phyloP scores from a whole-genome alignment of 768 basidiomycete species.

The Termitomyces titanicus region DNA sequence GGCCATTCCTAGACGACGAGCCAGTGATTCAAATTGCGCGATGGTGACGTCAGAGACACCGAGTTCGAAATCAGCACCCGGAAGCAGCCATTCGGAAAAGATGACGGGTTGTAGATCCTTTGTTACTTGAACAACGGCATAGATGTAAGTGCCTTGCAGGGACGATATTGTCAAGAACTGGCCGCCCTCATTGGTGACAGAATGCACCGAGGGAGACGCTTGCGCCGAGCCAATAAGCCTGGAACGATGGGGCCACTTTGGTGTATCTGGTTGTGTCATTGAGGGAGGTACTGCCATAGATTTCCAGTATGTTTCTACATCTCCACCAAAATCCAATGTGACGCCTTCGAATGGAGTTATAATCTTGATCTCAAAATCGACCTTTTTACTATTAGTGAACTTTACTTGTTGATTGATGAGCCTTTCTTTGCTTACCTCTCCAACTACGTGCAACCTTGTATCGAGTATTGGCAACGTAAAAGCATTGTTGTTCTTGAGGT shows the following conservation, averaged over 20 bases:
- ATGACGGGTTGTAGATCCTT: slow-evolving; percentile 88
- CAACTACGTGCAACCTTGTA: slow-evolving; percentile 88
- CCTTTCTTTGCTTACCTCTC: slow-evolving; percentile 60
- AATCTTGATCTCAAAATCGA: slow-evolving; percentile 84
- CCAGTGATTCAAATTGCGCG: slow-evolving; percentile 72
- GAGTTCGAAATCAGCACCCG: slow-evolving; percentile 68
- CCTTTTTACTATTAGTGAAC: slow-evolving; percentile 37
- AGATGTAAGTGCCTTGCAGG: slow-evolving; percentile 83
- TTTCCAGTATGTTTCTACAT: slow-evolving; percentile 99
- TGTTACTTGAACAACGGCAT: slow-evolving; percentile 87
- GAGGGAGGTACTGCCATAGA: slow-evolving; percentile 58
- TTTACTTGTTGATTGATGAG: not conserved
- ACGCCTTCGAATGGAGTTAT: slow-evolving; percentile 89
- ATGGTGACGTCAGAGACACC: slow-evolving; percentile 83
- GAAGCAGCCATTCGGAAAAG: slow-evolving; percentile 72
- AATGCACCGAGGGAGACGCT: slow-evolving; percentile 69
- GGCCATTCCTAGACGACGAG: slow-evolving; percentile 44
- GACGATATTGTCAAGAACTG: slow-evolving; percentile 84
- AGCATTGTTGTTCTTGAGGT: slow-evolving; percentile 48
- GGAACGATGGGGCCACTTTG: slow-evolving; percentile 37
- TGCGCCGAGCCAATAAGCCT: slow-evolving; percentile 53
- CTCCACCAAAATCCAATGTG: slow-evolving; percentile 90
- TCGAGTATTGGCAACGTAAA: slow-evolving; percentile 83
- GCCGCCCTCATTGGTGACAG: slow-evolving; percentile 36
- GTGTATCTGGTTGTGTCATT: slow-evolving; percentile 32